Percentiles rank a stretch among this genome's conserved stretches.
phyloP scores from a whole-genome alignment of 1,284 basidiomycete species.

The Coniferiporia sulphurascens region DNA sequence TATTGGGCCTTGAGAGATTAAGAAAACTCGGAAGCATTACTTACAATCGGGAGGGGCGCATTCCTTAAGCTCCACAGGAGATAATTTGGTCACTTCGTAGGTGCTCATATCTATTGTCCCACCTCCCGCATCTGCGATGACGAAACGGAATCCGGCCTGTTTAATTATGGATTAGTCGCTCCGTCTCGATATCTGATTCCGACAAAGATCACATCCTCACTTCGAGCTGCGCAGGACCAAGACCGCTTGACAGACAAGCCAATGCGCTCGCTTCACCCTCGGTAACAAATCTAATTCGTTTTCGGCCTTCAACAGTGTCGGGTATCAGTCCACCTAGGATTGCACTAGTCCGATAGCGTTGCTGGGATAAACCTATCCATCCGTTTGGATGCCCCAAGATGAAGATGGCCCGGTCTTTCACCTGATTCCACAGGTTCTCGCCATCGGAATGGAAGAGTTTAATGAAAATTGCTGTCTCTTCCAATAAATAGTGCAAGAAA shows the following conservation, averaged over 20 bases:
- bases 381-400: slow-evolving; percentile 75
- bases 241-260: slow-evolving; percentile 67
- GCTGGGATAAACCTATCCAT: slow-evolving; percentile 78
- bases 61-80: slow-evolving; percentile 75
- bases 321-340: slow-evolving; percentile 64
- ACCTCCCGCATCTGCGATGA: slow-evolving; percentile 74
- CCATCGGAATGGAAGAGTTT: slow-evolving; percentile 69
- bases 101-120: slow-evolving; percentile 76
- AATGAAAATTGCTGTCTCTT: slow-evolving; percentile 66
- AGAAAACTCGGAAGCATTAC: slow-evolving; percentile 28
- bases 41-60: slow-evolving; percentile 75
- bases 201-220: slow-evolving; percentile 33
- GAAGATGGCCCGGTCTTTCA: slow-evolving; percentile 62
- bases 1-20: background rate
- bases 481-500: slow-evolving; percentile 67
- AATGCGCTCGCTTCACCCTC: slow-evolving; percentile 78
- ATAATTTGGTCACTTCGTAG: slow-evolving; percentile 60
- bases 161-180: slow-evolving; percentile 55
- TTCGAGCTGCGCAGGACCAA: slow-evolving; percentile 66
- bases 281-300: slow-evolving; percentile 68
- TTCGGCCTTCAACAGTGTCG: slow-evolving; percentile 62
- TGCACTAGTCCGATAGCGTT: slow-evolving; percentile 66
- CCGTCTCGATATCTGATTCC: slow-evolving; percentile 40
- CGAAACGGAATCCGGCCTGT: slow-evolving; percentile 59
- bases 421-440: slow-evolving; percentile 52